Percentiles rank a stretch among this genome's conserved stretches.
These are phyloP conservation scores for Lagenidium giganteum DNA, from an alignment of 352 stramenopile genomes.

Conservation along the genomic window DNA sequence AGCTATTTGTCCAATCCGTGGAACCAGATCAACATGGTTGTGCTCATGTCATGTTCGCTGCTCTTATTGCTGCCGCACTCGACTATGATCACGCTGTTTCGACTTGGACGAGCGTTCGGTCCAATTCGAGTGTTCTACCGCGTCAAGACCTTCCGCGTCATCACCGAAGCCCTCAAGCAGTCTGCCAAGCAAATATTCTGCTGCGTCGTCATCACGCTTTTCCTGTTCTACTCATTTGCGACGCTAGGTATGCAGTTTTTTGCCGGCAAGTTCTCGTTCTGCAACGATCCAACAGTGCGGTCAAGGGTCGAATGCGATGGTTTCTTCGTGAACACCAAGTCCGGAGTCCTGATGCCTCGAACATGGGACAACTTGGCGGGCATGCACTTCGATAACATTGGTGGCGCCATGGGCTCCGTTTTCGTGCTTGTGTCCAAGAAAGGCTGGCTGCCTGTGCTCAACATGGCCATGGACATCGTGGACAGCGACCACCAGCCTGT, in stretches of 20 bases:
- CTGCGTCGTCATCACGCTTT: slow-evolving; percentile 52
- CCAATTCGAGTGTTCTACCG: slow-evolving; percentile 71
- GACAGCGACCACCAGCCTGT: slow-evolving; percentile 47
- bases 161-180: slow-evolving; percentile 58
- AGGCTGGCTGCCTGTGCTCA: slow-evolving; percentile 66
- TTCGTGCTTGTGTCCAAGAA: slow-evolving; percentile 69
- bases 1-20: slow-evolving; percentile 67
- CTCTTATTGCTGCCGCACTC: slow-evolving; percentile 52
- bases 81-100: slow-evolving; percentile 51
- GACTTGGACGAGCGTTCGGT: slow-evolving; percentile 55
- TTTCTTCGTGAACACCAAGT: slow-evolving; percentile 36
- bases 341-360: slow-evolving; percentile 39
- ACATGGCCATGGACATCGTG: slow-evolving; percentile 60
- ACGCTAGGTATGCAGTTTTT: slow-evolving; percentile 73
- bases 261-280: slow-evolving; percentile 52
- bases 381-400: slow-evolving; percentile 68
- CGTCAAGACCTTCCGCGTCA: slow-evolving; percentile 65
- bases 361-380: slow-evolving; percentile 58
- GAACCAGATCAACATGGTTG: slow-evolving; percentile 73
- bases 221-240: slow-evolving; percentile 67
- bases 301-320: slow-evolving; percentile 34
- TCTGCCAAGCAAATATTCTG: slow-evolving; percentile 58
- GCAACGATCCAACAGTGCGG: slow-evolving; percentile 47
- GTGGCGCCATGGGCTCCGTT: slow-evolving; percentile 50
- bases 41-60: slow-evolving; percentile 51